phyloP scores from a whole-genome alignment of 495 filamentous ascomycete genomes.

The Penicillium subrubescens region DNA sequence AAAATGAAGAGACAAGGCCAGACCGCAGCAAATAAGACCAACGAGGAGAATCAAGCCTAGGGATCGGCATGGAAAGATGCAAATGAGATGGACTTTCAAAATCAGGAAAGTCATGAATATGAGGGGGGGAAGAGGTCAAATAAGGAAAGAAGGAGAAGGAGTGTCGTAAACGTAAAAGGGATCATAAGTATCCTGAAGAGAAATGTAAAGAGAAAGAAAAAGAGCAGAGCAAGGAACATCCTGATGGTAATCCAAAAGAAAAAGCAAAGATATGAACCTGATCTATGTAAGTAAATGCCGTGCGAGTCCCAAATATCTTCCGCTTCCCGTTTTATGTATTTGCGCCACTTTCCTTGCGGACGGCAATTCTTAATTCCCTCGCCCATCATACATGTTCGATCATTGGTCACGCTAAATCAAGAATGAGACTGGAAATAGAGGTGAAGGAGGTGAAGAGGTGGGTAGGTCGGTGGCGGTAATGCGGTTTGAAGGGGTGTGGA shows the following conservation, averaged over 20 bases:
- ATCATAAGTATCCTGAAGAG: conserved; percentile 9
- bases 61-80: conserved; percentile 26
- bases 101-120: conserved; percentile 13
- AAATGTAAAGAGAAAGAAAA: conserved; percentile 22
- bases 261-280: conserved; percentile 44
- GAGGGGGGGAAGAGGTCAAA: conserved; percentile 15
- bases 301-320: conserved; percentile 49
- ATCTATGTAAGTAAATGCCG: conserved; percentile 51
- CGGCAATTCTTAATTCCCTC: conserved; percentile 43
- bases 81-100: conserved; percentile 10
- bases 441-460: not conserved
- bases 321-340: conserved; percentile 50
- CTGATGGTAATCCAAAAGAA: conserved; percentile 17
- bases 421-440: conserved; percentile 39
- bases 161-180: conserved; percentile 9
- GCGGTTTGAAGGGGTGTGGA: not conserved
- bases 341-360: conserved; percentile 46
- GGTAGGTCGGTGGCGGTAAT: not conserved
- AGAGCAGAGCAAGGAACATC: conserved; percentile 7
- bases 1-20: conserved; percentile 22
- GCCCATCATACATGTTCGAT: conserved; percentile 53
- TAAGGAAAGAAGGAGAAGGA: conserved; percentile 4
- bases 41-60: conserved; percentile 21
- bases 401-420: conserved; percentile 55
- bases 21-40: conserved; percentile 32